phyloP scores from a whole-genome alignment of 202 grass and related monocot species.

The Schoenoplectus triqueter region DNA sequence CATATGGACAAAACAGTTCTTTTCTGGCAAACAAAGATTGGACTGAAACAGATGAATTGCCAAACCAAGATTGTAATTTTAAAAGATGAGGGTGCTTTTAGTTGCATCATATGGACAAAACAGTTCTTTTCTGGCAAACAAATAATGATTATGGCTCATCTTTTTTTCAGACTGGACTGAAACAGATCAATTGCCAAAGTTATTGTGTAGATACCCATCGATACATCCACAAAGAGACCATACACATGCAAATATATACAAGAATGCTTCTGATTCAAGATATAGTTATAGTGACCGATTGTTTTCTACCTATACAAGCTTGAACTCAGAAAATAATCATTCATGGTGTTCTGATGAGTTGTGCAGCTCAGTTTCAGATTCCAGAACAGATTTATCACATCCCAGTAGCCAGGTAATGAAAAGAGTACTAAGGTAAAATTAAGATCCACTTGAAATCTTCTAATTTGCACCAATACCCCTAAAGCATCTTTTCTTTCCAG shows the following conservation, averaged over 20 bases:
- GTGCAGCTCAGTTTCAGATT: conserved; percentile 49
- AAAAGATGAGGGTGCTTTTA: background rate
- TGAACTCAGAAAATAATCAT: conserved; percentile 46
- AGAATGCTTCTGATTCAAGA: conserved; percentile 40
- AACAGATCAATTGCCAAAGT: conserved; percentile 42
- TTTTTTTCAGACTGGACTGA: conserved; percentile 49
- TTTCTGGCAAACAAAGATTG: conserved; percentile 37
- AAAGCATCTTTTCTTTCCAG: conserved; percentile 8
- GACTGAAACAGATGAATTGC: conserved; percentile 44
- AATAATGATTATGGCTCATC: background rate
- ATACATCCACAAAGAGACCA: conserved; percentile 58
- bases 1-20: background rate
- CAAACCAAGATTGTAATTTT: background rate
- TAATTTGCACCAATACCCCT: background rate
- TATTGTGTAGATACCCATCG: conserved; percentile 44
- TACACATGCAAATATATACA: conserved; percentile 55
- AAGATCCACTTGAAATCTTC: background rate
- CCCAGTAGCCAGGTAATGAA: conserved; percentile 53
- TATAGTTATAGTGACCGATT: conserved; percentile 44
- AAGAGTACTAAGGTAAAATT: background rate
- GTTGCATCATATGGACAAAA: background rate
- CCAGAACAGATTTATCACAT: conserved; percentile 43
- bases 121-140: background rate
- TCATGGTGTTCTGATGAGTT: conserved; percentile 43
- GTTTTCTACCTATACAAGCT: conserved; percentile 60